Evolutionary conservation across 1,284 basidiomycete species (phyloP).

Genomic region (Pseudozyma pruni): DNA sequence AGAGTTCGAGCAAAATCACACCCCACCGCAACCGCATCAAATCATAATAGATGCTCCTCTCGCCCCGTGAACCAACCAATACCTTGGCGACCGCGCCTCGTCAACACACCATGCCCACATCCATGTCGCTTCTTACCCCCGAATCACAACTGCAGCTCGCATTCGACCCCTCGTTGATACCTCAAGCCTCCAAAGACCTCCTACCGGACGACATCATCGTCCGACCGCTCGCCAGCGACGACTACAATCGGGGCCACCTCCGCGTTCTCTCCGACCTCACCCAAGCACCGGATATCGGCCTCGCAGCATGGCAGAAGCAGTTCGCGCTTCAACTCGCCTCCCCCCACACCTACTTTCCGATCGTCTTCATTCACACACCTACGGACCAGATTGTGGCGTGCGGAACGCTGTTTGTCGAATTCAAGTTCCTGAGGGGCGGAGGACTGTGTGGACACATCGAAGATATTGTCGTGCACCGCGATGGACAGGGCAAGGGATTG

Average conservation of each 20-base stretch:
- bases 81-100: not conserved
- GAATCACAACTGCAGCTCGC: constrained; percentile 79
- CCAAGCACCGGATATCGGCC: constrained; percentile 79
- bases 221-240: constrained; percentile 85
- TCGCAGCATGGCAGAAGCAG: constrained; percentile 70
- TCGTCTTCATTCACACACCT: constrained; percentile 82
- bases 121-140: constrained; percentile 72
- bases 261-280: constrained; percentile 83
- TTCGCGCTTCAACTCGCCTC: constrained; percentile 36
- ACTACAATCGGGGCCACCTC: constrained; percentile 86
- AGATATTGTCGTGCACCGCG: constrained; percentile 91
- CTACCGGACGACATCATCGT: constrained; percentile 76
- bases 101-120: constrained; percentile 41
- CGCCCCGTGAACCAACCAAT: not conserved
- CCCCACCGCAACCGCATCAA: no score
- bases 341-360: constrained; percentile 75
- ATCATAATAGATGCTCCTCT: not conserved
- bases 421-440: constrained; percentile 86
- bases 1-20: no score
- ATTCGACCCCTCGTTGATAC: constrained; percentile 78
- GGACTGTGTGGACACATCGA: constrained; percentile 93
- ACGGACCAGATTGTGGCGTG: constrained; percentile 84
- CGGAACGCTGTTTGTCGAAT: constrained; percentile 86
- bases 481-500: constrained; percentile 87
- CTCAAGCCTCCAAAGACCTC: constrained; percentile 73